phyloP scores from a whole-genome alignment of 306 rosid genomes.

The Lathyrus aphaca region DNA sequence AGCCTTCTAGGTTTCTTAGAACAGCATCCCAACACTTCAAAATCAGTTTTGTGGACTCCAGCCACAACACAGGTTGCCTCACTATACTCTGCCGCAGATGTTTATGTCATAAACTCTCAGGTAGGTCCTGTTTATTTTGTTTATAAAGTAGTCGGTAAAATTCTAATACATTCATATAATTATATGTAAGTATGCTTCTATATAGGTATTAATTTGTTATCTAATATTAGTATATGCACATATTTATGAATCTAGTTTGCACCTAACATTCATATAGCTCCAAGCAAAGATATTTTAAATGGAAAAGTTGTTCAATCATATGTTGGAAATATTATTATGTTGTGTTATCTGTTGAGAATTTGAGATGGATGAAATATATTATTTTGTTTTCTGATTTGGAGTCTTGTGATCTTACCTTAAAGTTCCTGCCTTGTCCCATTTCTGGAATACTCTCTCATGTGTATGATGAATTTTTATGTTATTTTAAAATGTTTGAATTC shows the following conservation, averaged over 20 bases:
- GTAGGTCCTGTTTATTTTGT: constrained; percentile 46
- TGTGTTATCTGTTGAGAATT: constrained; percentile 18
- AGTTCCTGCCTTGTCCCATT: constrained; percentile 5
- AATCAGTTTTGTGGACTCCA: constrained; percentile 88
- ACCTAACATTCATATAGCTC: constrained; percentile 17
- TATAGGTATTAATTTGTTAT: too few species aligned
- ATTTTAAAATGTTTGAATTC: constrained; percentile 18
- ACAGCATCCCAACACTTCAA: constrained; percentile 79
- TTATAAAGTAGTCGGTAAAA: constrained; percentile 2
- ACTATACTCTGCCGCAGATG: constrained; percentile 94
- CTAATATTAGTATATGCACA: not conserved
- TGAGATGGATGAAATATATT: constrained; percentile 2
- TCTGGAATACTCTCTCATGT: constrained; percentile 16
- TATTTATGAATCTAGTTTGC: constrained; percentile 16
- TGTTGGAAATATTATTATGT: constrained; percentile 36
- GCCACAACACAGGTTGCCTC: constrained; percentile 87
- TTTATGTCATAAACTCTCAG: constrained; percentile 91
- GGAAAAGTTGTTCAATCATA: not conserved
- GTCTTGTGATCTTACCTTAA: constrained; percentile 3
- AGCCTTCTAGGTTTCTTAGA: constrained; percentile 62
- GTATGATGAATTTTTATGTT: constrained; percentile 4
- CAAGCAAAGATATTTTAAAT: constrained; percentile 22
- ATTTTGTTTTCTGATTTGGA: constrained; percentile 1
- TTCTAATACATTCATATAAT: not conserved
- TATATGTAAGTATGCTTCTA: too few species aligned